A percentile compares a stretch with the other conserved stretches of the same genome.
These are phyloP conservation scores for Limonium bicolor DNA, from an alignment of 148 eudicot species.

Conservation along the genomic window DNA sequence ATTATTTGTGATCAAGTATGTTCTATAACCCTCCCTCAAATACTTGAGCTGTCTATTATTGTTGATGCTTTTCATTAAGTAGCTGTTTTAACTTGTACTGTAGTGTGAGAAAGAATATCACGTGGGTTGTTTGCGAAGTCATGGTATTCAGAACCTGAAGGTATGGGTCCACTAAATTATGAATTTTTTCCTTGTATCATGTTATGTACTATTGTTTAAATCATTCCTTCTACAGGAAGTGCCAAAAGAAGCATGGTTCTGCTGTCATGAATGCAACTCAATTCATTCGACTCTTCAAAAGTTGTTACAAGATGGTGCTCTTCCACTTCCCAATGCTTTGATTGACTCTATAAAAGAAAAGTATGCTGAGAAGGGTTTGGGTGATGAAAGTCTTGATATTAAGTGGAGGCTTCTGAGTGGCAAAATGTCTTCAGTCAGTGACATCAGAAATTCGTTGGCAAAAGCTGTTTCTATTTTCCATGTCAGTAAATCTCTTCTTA, in stretches of 20 bases:
- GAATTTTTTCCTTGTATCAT: not conserved
- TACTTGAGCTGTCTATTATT: not conserved
- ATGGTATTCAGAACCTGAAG: slow-evolving; percentile 42
- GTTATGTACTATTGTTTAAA: not conserved
- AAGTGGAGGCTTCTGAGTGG: slow-evolving; percentile 78
- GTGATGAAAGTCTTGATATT: slow-evolving; percentile 24
- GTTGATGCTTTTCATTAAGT: not conserved
- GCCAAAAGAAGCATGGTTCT: slow-evolving; percentile 77
- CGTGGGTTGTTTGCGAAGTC: slow-evolving; percentile 58
- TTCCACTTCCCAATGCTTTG: slow-evolving; percentile 30
- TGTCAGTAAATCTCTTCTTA: too few species aligned
- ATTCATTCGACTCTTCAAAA: slow-evolving; percentile 32
- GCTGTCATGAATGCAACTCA: slow-evolving; percentile 31
- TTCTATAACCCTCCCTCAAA: not conserved
- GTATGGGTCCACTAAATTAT: slow-evolving; percentile 11
- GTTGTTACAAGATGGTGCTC: slow-evolving; percentile 35
- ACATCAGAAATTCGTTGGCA: slow-evolving; percentile 31
- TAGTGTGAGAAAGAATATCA: slow-evolving; percentile 86
- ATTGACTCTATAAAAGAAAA: slow-evolving; percentile 32
- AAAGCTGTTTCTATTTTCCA: slow-evolving; percentile 71
- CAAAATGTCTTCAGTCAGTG: slow-evolving; percentile 27
- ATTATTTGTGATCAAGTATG: slow-evolving; percentile 78
- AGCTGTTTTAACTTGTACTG: slow-evolving; percentile 15
- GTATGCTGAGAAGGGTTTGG: slow-evolving; percentile 18
- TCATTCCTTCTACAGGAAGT: slow-evolving; percentile 40